A percentile compares a stretch with the other conserved stretches of the same genome.
These are phyloP conservation scores for Oxyria digyna DNA, from an alignment of 148 eudicot species.

Conservation along the genomic window DNA sequence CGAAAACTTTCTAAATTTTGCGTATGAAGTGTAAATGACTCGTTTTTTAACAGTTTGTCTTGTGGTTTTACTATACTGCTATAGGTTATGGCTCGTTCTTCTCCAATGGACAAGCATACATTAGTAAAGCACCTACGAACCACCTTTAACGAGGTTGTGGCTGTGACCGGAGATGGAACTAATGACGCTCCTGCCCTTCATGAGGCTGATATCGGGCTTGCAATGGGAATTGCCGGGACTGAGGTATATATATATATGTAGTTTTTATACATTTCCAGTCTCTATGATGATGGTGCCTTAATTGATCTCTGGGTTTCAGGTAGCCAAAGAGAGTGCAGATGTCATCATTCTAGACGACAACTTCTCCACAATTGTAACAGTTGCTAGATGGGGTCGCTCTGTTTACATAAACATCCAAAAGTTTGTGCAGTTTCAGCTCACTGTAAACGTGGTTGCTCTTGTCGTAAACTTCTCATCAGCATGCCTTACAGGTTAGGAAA, in stretches of 20 bases:
- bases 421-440: slow-evolving; percentile 33
- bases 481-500: slow-evolving; percentile 17
- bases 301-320: slow-evolving; percentile 9
- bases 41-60: not conserved
- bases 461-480: slow-evolving; percentile 26
- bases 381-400: slow-evolving; percentile 31
- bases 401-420: slow-evolving; percentile 33
- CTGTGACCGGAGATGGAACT: slow-evolving; percentile 64
- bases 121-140: slow-evolving; percentile 32
- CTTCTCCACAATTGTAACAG: slow-evolving; percentile 23
- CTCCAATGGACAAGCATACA: slow-evolving; percentile 52
- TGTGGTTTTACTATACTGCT: not conserved
- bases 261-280: not conserved
- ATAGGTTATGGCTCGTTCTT: slow-evolving; percentile 58
- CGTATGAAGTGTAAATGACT: too few relatives aligned
- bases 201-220: slow-evolving; percentile 60
- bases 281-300: not conserved
- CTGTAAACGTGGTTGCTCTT: slow-evolving; percentile 29
- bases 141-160: slow-evolving; percentile 43
- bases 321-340: slow-evolving; percentile 28
- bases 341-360: slow-evolving; percentile 30
- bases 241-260: slow-evolving; percentile 27
- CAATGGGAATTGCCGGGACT: slow-evolving; percentile 65
- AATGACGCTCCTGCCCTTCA: slow-evolving; percentile 65
- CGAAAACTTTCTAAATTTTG: too few relatives aligned